phyloP scores from a whole-genome alignment of 2,329 filamentous ascomycete genomes.

The Ascochyta clinopodiicola region DNA sequence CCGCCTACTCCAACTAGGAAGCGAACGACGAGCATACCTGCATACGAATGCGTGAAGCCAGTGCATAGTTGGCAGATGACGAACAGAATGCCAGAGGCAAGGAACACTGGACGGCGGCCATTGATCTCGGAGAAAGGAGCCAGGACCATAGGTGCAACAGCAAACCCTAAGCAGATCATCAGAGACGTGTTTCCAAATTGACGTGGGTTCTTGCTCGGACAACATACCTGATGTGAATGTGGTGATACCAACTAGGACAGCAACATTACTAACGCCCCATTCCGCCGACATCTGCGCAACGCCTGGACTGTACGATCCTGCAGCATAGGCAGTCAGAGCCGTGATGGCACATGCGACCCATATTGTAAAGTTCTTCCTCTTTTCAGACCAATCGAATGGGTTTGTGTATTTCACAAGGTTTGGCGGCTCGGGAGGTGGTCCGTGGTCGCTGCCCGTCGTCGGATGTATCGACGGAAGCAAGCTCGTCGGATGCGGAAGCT shows the following conservation, averaged over 20 bases:
- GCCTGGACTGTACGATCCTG: slow-evolving; percentile 79
- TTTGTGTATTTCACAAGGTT: slow-evolving; percentile 70
- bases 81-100: slow-evolving; percentile 74
- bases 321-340: slow-evolving; percentile 77
- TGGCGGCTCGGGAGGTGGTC: slow-evolving; percentile 63
- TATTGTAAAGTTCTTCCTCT: slow-evolving; percentile 74
- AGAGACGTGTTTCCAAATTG: background rate
- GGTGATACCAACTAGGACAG: slow-evolving; percentile 77
- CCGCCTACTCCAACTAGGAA: slow-evolving; percentile 80
- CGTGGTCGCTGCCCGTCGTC: slow-evolving; percentile 39
- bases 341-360: slow-evolving; percentile 79
- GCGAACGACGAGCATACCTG: slow-evolving; percentile 76
- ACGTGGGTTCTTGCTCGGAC: background rate
- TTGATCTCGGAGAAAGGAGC: slow-evolving; percentile 90
- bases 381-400: slow-evolving; percentile 75
- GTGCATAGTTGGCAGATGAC: slow-evolving; percentile 75
- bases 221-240: slow-evolving; percentile 66
- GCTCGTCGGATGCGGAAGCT: slow-evolving; percentile 56
- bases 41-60: slow-evolving; percentile 71
- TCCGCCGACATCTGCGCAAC: slow-evolving; percentile 68
- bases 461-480: slow-evolving; percentile 7
- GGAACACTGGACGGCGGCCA: slow-evolving; percentile 82
- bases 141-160: slow-evolving; percentile 82
- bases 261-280: slow-evolving; percentile 70
- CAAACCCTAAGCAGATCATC: slow-evolving; percentile 66